A percentile compares a stretch with the other conserved stretches of the same genome.
Conservation (phyloP, 2,329 filamentous ascomycete genomes). For the Nemania serpens region DNA sequence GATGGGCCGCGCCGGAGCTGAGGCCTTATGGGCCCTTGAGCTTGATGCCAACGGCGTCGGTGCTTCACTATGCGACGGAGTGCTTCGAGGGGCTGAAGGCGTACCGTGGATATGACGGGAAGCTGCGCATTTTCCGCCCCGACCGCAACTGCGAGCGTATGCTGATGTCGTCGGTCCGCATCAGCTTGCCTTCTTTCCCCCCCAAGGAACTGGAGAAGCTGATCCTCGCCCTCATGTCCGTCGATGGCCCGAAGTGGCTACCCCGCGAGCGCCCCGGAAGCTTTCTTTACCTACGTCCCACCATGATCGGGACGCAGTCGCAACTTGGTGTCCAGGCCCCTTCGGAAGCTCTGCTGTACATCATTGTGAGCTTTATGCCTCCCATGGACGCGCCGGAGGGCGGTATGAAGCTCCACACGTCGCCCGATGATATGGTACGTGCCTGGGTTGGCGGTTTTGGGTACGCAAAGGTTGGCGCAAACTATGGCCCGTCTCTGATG, state of each 20-base stretch:
- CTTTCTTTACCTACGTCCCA: slow-evolving; percentile 85
- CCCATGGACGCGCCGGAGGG: slow-evolving; percentile 55
- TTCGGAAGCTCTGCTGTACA: slow-evolving; percentile 83
- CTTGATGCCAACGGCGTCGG: slow-evolving; percentile 70
- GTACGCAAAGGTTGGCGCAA: slow-evolving; percentile 89
- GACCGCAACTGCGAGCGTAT: slow-evolving; percentile 64
- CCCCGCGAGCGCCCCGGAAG: slow-evolving; percentile 68
- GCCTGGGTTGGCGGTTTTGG: slow-evolving; percentile 95
- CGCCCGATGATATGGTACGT: slow-evolving; percentile 79
- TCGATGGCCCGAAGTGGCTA: slow-evolving; percentile 80
- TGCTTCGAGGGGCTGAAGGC: slow-evolving; percentile 76
- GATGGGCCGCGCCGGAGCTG: slow-evolving; percentile 69
- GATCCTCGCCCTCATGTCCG: slow-evolving; percentile 67
- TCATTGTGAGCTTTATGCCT: slow-evolving; percentile 71
- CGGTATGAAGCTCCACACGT: slow-evolving; percentile 77
- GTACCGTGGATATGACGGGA: slow-evolving; percentile 71
- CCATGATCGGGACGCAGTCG: slow-evolving; percentile 80
- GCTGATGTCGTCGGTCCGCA: slow-evolving; percentile 54
- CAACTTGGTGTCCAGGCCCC: slow-evolving; percentile 82
- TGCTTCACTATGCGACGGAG: slow-evolving; percentile 76
- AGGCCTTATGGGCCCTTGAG: slow-evolving; percentile 68
- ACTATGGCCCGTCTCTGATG: slow-evolving; percentile 84
- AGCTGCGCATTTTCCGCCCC: slow-evolving; percentile 69
- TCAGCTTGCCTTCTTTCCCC: slow-evolving; percentile 68
- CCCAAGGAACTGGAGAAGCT: slow-evolving; percentile 67